Percentiles rank a stretch among this genome's conserved stretches.
Conservation (phyloP, 2,329 filamentous ascomycete species). For the Neopestalotiopsis sp. region DNA sequence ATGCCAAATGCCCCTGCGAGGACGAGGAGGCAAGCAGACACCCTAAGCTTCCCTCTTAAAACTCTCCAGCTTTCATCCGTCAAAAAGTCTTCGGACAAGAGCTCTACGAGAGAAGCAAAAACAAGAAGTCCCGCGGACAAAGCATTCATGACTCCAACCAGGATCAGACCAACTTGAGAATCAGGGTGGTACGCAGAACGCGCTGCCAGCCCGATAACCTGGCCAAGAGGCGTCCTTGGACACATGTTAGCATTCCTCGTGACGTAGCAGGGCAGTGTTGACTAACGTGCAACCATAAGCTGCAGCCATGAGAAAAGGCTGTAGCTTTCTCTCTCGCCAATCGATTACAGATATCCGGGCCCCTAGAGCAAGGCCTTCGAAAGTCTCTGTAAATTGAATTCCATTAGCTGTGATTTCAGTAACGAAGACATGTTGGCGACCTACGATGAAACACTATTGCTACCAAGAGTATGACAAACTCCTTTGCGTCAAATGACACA, state of each 20-base stretch:
- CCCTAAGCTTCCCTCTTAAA: conserved; percentile 56
- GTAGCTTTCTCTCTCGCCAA: conserved; percentile 44
- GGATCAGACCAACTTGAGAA: conserved; percentile 68
- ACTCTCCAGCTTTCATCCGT: conserved; percentile 66
- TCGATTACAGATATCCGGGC: conserved; percentile 65
- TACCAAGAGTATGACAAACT: conserved; percentile 58
- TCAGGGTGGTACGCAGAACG: conserved; percentile 72
- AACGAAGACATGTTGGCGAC: no score
- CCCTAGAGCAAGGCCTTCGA: conserved; percentile 65
- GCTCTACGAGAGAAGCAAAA: conserved; percentile 74
- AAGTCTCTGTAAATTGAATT: conserved; percentile 36
- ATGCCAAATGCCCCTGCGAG: conserved; percentile 65
- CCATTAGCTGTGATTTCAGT: no score
- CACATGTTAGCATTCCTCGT: no score
- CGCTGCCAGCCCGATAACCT: conserved; percentile 73
- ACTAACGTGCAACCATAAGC: conserved; percentile 52
- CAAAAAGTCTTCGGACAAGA: conserved; percentile 74
- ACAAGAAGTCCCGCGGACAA: conserved; percentile 74
- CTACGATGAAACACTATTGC: conserved; percentile 56
- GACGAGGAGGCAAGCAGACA: conserved; percentile 61
- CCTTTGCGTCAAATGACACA: conserved; percentile 50
- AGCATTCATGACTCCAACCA: conserved; percentile 77
- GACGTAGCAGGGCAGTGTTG: no score
- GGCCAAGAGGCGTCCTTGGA: conserved; percentile 69
- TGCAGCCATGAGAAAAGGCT: conserved; percentile 62